These are phyloP conservation scores for Lippia alba DNA, from an alignment of 305 asterid genomes.

Conservation along the genomic window DNA sequence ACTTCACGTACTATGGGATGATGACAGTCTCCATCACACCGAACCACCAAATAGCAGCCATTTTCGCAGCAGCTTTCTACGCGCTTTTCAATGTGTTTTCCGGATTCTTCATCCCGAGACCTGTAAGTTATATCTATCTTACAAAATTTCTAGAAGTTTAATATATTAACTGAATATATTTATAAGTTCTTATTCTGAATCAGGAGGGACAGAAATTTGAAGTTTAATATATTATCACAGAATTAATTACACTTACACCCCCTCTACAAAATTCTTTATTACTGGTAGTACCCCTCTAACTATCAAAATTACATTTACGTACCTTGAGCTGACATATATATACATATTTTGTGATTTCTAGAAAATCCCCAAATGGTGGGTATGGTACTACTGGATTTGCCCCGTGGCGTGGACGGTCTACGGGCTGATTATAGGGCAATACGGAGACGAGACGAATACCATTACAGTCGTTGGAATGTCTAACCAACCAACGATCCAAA, in stretches of 20 bases:
- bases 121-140: conserved; percentile 54
- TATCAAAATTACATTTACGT: too few relatives aligned
- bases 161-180: too few relatives aligned
- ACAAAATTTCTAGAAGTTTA: too few relatives aligned
- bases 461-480: conserved; percentile 55
- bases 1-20: conserved; percentile 96
- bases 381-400: conserved; percentile 90
- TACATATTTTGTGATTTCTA: conserved; percentile 27
- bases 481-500: conserved; percentile 54
- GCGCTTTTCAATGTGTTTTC: conserved; percentile 83
- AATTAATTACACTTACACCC: too few relatives aligned
- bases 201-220: too few relatives aligned
- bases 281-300: too few relatives aligned
- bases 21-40: conserved; percentile 97
- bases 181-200: too few relatives aligned
- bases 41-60: conserved; percentile 85
- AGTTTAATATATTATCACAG: too few relatives aligned
- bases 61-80: conserved; percentile 83
- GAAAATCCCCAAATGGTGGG: conserved; percentile 83
- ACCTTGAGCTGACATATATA: too few relatives aligned
- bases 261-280: too few relatives aligned
- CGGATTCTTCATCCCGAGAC: conserved; percentile 89
- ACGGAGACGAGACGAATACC: conserved; percentile 58
- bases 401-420: conserved; percentile 95
- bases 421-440: conserved; percentile 82